Conservation (phyloP, 2,329 filamentous ascomycete species). For the Aspergillus udagawae region DNA sequence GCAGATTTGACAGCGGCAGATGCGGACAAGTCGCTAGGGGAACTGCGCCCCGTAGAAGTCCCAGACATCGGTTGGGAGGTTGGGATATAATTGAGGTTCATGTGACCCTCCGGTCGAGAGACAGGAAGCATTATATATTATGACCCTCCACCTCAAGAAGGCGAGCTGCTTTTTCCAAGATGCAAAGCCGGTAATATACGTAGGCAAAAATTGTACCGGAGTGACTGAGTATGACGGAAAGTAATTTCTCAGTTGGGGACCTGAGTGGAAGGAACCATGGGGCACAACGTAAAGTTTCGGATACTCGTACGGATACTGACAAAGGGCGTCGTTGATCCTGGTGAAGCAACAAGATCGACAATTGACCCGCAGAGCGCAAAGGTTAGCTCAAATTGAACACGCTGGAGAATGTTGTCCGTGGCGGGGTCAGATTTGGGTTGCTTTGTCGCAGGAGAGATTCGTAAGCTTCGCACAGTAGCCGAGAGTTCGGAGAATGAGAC, state of each 20-base stretch:
- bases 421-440: constrained; percentile 13
- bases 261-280: constrained; percentile 22
- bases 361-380: background rate
- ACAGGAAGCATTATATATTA: constrained; percentile 91
- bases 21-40: constrained; percentile 69
- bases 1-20: constrained; percentile 65
- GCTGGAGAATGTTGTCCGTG: constrained; percentile 10
- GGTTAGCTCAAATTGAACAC: background rate
- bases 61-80: constrained; percentile 67
- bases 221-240: constrained; percentile 5
- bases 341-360: background rate
- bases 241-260: constrained; percentile 15
- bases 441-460: constrained; percentile 12
- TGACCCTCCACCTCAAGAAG: constrained; percentile 19
- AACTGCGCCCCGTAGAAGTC: constrained; percentile 75
- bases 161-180: constrained; percentile 11
- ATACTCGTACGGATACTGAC: background rate
- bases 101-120: constrained; percentile 74
- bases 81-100: constrained; percentile 77
- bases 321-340: background rate
- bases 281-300: constrained; percentile 3
- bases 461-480: constrained; percentile 15
- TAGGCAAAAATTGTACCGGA: constrained; percentile 1
- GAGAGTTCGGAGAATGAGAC: constrained; percentile 4
- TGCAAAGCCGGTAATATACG: constrained; percentile 1